Evolutionary conservation across 2,329 filamentous ascomycete genomes (phyloP), one percentile per base, ranked within the genome.

Genomic region (Ceratocystiopsis brevicomis): DNA sequence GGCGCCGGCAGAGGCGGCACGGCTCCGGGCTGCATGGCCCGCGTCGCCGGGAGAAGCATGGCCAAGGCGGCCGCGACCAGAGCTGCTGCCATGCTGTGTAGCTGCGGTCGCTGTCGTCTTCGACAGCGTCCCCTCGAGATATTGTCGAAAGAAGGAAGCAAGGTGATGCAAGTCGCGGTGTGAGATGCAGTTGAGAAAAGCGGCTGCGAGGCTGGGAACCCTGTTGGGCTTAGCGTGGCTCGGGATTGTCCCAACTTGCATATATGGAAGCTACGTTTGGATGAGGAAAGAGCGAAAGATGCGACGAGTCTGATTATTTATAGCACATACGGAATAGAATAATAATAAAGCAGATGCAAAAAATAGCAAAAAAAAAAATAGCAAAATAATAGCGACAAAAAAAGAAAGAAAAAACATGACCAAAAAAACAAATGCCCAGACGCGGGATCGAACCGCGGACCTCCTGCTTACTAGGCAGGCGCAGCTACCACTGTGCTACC

Each of bases 1-100:
- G 86, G 87, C 44, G 81, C 85, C 45, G 76, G 70, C 47, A 88
- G 70, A 9, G 90, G 84, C 37, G 71, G 62, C n/a, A 78, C 78
- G 43, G 88, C 84, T 45, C 74, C 76, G 11, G 88, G 88, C 59
- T 98, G 90, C 46, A 77, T 69, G 48, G 70, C 71, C 47, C 53
- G 52, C 37, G 53, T 41, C 58, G 47, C 59, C 52, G 36, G 53
- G 39, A 17, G 65, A 15, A 49, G 41, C 12, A 32, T 42, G 13
- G 43, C 45, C 8, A 49, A 40, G 10, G 33, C 44, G 13, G 43
- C 45, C 8, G 42, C 41, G 13, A 36, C 41, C 15, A 44, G 8
- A 21, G 41, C 40, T 25, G 47, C 37, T 18, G 37, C 21, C 46
- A 40, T 41, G 10, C 21, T 18, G 33, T 32, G 38, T 42, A 2